Evolutionary conservation across 805 yeast genomes (phyloP), one percentile per base, ranked within the genome.

Genomic region (Suhomyces vadensis): DNA sequence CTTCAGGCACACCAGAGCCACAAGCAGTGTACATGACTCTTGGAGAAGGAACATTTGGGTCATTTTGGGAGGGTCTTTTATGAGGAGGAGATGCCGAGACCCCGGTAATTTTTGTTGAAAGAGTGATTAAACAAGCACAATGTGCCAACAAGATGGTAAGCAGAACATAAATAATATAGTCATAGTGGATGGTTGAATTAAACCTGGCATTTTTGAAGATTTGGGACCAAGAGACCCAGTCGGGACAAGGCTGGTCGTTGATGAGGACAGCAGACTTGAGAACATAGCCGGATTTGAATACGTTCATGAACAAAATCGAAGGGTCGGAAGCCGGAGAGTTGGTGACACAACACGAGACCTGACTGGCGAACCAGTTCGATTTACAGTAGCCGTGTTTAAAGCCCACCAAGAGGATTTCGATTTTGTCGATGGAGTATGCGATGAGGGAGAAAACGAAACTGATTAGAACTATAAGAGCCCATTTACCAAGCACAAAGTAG

Each of bases 1-100:
- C 84, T 58, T 79, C 83, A 1, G 83, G 82, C 2, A 79, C 83
- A 4, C 84, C 84, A 13, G 81, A 75, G 3, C 84, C 84, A 23
- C 74, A 73, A 0, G 81, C 83, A 9, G 81, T 67, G 53, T 77
- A 79, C 54, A 78, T 55, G 3, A 49, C 47, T 35, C 60, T 53
- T 2, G 57, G 56, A 5, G 37, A 21, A 2, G 35, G 26, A 10
- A 35, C 19, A 20, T 10, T 7, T 8, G 25, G 43, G 31, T 21
- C 31, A 2, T 27, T 19, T 13, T 25, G 13, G 37, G 13, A n/a
- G 17, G 38, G 6, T 43, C 37, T 21, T 24, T 37, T 17, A 33
- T 20, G 10, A 5, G 37, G 9, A 17, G 22, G 24, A 14, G 20
- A 20, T 17, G 37, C 6, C 6, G 37, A 10, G 14, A 35, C 46